These are phyloP conservation scores for Xerocomus amazonicus DNA, from an alignment of 1,284 basidiomycete genomes.

Conservation along the genomic window DNA sequence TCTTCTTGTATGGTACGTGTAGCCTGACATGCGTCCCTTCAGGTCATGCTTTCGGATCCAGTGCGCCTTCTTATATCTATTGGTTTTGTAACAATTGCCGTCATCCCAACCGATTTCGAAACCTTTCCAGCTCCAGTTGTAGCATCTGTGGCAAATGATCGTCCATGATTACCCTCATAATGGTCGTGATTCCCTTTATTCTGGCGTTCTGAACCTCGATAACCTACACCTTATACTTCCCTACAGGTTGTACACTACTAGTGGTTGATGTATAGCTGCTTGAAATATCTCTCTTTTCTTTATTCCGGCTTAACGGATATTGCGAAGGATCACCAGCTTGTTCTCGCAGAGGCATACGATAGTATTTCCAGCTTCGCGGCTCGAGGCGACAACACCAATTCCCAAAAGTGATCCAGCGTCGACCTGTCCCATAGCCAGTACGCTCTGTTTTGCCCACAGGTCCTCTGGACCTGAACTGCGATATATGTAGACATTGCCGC, in stretches of 20 bases:
- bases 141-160: slow-evolving; percentile 34
- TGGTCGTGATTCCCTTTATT: slow-evolving; percentile 32
- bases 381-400: slow-evolving; percentile 50
- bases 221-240: slow-evolving; percentile 39
- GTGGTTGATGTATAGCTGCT: slow-evolving; percentile 25
- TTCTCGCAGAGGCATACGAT: slow-evolving; percentile 78
- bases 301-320: slow-evolving; percentile 34
- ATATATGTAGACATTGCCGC: slow-evolving; percentile 85
- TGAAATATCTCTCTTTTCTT: slow-evolving; percentile 15
- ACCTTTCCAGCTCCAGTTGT: slow-evolving; percentile 27
- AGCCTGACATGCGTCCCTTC: slow-evolving; percentile 10
- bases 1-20: slow-evolving; percentile 8
- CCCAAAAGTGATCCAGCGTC: slow-evolving; percentile 76
- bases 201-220: slow-evolving; percentile 26
- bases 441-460: slow-evolving; percentile 71
- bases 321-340: slow-evolving; percentile 63
- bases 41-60: slow-evolving; percentile 19
- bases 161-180: slow-evolving; percentile 37
- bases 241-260: slow-evolving; percentile 36
- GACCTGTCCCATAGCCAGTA: slow-evolving; percentile 69
- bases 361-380: slow-evolving; percentile 31
- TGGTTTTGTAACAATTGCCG: slow-evolving; percentile 26
- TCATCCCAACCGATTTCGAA: slow-evolving; percentile 26
- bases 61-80: slow-evolving; percentile 32
- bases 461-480: slow-evolving; percentile 48